Evolutionary conservation across 2,329 filamentous ascomycete genomes (phyloP), one percentile per base, ranked within the genome.

Genomic region (Fusarium guadeloupense): DNA sequence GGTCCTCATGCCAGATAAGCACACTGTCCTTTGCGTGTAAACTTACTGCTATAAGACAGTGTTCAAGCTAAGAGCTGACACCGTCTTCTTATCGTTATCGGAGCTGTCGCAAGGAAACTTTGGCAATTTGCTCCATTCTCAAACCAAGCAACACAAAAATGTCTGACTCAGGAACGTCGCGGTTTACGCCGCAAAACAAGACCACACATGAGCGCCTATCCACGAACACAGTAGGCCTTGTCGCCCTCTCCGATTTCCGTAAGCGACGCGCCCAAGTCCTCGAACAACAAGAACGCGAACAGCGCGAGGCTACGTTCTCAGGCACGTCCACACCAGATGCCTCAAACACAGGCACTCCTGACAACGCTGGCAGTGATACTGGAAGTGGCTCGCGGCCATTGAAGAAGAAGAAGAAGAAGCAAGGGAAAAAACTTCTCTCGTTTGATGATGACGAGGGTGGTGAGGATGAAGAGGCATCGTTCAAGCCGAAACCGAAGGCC

Each of bases 221-320:
- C 57, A 91, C 87, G 48, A 88, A 92, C 71, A 96, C 92, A 0
- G 93, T 97, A 65, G 95, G 95, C 34, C 88, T 99, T 4, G 94
- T 98, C 47, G 87, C 91, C 54, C 88, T 97, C 37, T 92, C 91
- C 64, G 95, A 98, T 74, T 98, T 96, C 76, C 92, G 94, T 76
- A 98, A 99, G 79, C 89, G 95, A 56, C 92, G 94, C 76, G 93
- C 93, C 68, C 92, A 97, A 76, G 92, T 93, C n/a, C 81, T 97
- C 41, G 94, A 97, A 75, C 89, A 92, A 72, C 94, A 95, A 72
- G 92, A 95, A 72, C 86, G 90, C 70, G 92, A 95, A 70, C 89
- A 86, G 12, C 87, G 88, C 71, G 89, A 91, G 65, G 83, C 71
- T 31, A 80, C 84, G 21, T 72, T 84, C 50, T 74, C 76, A 49